phyloP scores from a whole-genome alignment of 2,329 filamentous ascomycete species.

The Phialocephala sp. region DNA sequence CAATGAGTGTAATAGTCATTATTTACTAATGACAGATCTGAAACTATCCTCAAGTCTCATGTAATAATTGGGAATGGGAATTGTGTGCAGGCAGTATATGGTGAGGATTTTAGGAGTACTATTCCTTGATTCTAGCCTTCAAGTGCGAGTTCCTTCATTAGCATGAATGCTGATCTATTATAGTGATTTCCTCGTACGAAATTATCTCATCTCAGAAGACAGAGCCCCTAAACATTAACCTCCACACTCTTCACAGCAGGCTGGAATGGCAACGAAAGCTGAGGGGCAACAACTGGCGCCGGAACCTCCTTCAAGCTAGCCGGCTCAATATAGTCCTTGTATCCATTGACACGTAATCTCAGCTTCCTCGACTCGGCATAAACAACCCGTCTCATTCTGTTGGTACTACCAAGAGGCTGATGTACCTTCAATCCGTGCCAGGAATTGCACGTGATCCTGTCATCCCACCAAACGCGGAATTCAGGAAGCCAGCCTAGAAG shows the following conservation, averaged over 20 bases:
- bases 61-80: too few relatives aligned
- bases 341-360: slow-evolving; percentile 31
- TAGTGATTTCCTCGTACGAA: too few relatives aligned
- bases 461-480: slow-evolving; percentile 32
- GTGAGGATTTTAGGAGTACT: too few relatives aligned
- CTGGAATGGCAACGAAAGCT: slow-evolving; percentile 18
- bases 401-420: slow-evolving; percentile 29
- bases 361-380: slow-evolving; percentile 32
- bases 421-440: slow-evolving; percentile 30
- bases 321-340: slow-evolving; percentile 30
- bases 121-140: too few relatives aligned
- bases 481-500: slow-evolving; percentile 23
- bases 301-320: slow-evolving; percentile 25
- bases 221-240: slow-evolving; percentile 2
- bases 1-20: too few relatives aligned
- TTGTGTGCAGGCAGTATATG: too few relatives aligned
- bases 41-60: too few relatives aligned
- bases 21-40: too few relatives aligned
- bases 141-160: too few relatives aligned
- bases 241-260: slow-evolving; percentile 19
- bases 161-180: too few relatives aligned
- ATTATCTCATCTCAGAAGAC: neutral
- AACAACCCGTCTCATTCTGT: slow-evolving; percentile 29
- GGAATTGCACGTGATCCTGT: slow-evolving; percentile 28
- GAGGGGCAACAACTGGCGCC: slow-evolving; percentile 21